These are phyloP conservation scores for Farysia itapuensis DNA, from an alignment of 1,284 basidiomycete species.

Conservation along the genomic window DNA sequence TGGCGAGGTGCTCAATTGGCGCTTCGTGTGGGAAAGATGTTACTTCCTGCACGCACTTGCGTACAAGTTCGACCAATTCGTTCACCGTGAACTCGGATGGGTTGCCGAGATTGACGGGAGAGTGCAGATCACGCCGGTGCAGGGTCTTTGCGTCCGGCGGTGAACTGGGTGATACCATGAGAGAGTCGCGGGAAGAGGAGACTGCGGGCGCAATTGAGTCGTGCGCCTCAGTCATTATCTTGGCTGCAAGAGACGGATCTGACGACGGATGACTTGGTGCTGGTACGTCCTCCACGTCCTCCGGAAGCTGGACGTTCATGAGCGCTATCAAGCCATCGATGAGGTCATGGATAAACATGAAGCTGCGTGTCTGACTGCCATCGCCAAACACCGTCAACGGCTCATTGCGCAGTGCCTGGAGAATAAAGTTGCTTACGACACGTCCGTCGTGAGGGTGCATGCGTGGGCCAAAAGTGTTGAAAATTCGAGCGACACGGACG, in stretches of 20 bases:
- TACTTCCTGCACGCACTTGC: constrained; percentile 42
- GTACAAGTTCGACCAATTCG: constrained; percentile 56
- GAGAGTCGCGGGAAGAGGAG: constrained; percentile 6
- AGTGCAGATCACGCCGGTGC: constrained; percentile 31
- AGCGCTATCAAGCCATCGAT: constrained; percentile 62
- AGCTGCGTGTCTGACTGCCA: constrained; percentile 90
- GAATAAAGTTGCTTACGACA: constrained; percentile 97
- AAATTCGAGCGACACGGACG: constrained; percentile 63
- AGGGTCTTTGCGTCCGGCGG: neutral
- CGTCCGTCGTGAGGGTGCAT: constrained; percentile 96
- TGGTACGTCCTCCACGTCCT: constrained; percentile 71
- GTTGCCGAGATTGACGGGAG: constrained; percentile 87
- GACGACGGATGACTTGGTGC: neutral
- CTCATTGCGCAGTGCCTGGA: constrained; percentile 90
- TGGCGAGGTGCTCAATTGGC: constrained; percentile 49
- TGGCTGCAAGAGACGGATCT: constrained; percentile 55
- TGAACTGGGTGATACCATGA: neutral
- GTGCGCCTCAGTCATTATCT: constrained; percentile 20
- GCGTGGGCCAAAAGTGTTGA: constrained; percentile 52
- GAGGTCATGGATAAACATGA: constrained; percentile 69
- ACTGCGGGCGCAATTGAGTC: constrained; percentile 22
- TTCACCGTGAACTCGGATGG: constrained; percentile 89
- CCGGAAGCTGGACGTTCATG: constrained; percentile 40
- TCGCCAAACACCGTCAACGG: constrained; percentile 97
- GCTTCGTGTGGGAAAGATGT: neutral